Percentiles rank a stretch among this genome's conserved stretches.
Conservation (phyloP, 164 flowering plant genomes). For the Tetrastigma voinierianum region DNA sequence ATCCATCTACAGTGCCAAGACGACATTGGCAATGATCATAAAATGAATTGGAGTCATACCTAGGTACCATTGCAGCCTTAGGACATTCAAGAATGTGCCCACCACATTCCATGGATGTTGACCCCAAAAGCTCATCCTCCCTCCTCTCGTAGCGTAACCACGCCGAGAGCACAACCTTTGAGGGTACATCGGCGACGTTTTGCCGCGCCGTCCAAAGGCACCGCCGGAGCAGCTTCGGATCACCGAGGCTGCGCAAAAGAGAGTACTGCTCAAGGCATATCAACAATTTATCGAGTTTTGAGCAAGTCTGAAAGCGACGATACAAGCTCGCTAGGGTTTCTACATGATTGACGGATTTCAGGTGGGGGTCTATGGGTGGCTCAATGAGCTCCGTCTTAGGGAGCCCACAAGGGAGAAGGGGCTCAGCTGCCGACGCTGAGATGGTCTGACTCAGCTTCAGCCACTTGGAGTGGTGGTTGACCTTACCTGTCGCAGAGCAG, state of each 20-base stretch:
- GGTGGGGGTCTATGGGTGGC: conserved; percentile 65
- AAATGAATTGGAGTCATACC: conserved; percentile 44
- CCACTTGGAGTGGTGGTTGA: conserved; percentile 17
- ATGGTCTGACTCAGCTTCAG: conserved; percentile 21
- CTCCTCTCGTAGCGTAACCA: conserved; percentile 84
- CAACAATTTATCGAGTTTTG: conserved; percentile 34
- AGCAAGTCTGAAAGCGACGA: conserved; percentile 34
- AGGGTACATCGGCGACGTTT: conserved; percentile 59
- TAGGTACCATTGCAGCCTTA: conserved; percentile 38
- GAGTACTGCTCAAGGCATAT: conserved; percentile 60
- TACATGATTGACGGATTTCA: conserved; percentile 50
- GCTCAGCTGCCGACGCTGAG: conserved; percentile 19
- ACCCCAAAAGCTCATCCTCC: conserved; percentile 66
- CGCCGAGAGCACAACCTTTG: conserved; percentile 70
- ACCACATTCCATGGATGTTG: conserved; percentile 37
- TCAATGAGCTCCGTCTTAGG: conserved; percentile 49
- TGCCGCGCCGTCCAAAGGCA: conserved; percentile 59
- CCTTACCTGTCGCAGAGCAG: conserved; percentile 19
- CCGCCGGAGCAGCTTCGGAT: conserved; percentile 66
- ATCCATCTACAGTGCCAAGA: not conserved
- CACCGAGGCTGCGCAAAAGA: conserved; percentile 47
- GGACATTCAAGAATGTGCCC: conserved; percentile 58
- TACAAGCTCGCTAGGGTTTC: conserved; percentile 60
- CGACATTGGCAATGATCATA: conserved; percentile 42
- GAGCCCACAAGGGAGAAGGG: conserved; percentile 46